Evolutionary conservation across 2,329 filamentous ascomycete genomes (phyloP), one percentile per base, ranked within the genome.

Genomic region (Colletotrichum kahawae): DNA sequence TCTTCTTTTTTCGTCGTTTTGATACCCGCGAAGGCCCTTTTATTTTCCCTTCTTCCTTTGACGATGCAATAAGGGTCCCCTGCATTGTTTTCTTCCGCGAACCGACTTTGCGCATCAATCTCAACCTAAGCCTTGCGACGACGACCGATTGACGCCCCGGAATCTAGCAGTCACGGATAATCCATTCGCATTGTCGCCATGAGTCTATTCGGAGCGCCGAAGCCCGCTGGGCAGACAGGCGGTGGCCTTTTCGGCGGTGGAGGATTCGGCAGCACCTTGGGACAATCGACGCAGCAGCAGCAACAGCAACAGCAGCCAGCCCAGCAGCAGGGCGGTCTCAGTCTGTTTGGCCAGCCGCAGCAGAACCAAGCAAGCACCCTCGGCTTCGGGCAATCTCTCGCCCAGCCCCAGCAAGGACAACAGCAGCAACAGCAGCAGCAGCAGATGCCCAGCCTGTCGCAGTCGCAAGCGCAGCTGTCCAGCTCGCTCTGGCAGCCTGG

Each of bases 401-500:
- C 82, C 64, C 84, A 83, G 71, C 84, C 84, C 62, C 83, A 85
- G 54, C 76, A 57, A 60, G 82, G 83, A 71, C 86, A 87, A 70
- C 87, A 88, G 70, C 84, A 82, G 62, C 82, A 84, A 73, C 82
- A 83, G 77, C 82, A 85, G 70, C 86, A 86, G 74, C 83, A 87
- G 80, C 84, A 84, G 79, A 85, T 87, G 81, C 87, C 83, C 24
- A 78, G 80, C 73, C 78, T 87, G 56, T 86, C 83, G 34, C 88
- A 85, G 81, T 86, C 84, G 63, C 87, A 84, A 82, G 87, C 85
- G 68, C 84, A 88, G 77, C 82, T 88, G 16, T 87, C 87, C 14
- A 87, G 83, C 77, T 90, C 88, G 10, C 81, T 90, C 78, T 90
- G 89, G 88, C 88, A 90, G 74, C 88, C 88, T 2, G 87, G 86